A percentile compares a stretch with the other conserved stretches of the same genome.
These are phyloP conservation scores for Diplodia sapinea DNA, from an alignment of 2,329 filamentous ascomycete genomes.

Conservation along the genomic window DNA sequence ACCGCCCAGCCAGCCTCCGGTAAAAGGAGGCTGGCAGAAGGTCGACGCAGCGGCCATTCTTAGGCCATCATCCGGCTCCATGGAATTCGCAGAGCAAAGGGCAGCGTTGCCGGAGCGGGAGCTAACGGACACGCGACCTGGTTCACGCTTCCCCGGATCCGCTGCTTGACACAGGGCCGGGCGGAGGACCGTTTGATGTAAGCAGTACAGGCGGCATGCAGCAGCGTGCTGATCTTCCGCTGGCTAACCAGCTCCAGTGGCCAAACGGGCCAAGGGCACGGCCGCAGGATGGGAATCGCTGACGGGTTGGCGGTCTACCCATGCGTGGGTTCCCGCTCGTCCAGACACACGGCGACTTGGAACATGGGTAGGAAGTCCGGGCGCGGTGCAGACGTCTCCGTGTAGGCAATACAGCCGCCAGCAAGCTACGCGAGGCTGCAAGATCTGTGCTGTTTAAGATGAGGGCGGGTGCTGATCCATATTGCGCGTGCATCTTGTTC, in stretches of 20 bases:
- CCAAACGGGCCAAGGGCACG: background rate
- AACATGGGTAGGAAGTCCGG: background rate
- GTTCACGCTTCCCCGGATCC: constrained; percentile 11
- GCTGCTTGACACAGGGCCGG: background rate
- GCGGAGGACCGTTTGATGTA: constrained; percentile 23
- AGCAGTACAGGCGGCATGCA: constrained; percentile 14
- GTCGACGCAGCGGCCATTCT: constrained; percentile 3
- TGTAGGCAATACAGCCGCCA: constrained; percentile 11
- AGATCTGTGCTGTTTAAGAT: constrained; percentile 3
- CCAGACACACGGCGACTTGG: background rate
- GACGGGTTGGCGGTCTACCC: constrained; percentile 14
- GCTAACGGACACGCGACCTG: constrained; percentile 1
- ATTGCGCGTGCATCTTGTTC: constrained; percentile 25
- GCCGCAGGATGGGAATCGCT: constrained; percentile 17
- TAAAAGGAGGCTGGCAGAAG: background rate
- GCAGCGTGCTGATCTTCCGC: constrained; percentile 11
- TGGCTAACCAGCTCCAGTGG: constrained; percentile 19
- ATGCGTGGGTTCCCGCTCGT: constrained; percentile 3
- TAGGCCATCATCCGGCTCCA: constrained; percentile 18
- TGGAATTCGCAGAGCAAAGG: background rate
- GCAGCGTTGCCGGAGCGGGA: background rate
- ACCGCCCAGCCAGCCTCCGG: background rate
- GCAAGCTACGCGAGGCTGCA: background rate
- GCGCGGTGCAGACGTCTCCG: background rate
- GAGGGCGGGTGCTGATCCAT: constrained; percentile 8